Evolutionary conservation across 768 basidiomycete species (phyloP).

Genomic region (Cystofilobasidium bisporidii): DNA sequence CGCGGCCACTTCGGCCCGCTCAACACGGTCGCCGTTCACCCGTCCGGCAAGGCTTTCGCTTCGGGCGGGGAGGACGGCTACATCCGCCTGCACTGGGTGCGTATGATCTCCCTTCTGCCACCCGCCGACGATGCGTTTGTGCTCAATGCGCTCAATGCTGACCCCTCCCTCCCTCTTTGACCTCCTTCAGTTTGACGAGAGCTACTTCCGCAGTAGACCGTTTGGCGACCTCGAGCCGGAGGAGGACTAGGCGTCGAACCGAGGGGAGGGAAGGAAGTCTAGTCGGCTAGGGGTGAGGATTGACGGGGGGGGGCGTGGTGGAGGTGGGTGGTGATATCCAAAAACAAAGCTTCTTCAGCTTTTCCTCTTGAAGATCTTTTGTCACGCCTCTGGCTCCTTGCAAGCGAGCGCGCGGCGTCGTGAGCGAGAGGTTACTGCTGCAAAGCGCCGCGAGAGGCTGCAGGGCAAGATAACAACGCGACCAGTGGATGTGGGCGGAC

Average conservation of each 20-base stretch:
- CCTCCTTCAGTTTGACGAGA: constrained; percentile 75
- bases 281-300: background rate
- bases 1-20: constrained; percentile 51
- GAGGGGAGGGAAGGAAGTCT: background rate
- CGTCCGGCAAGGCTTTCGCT: constrained; percentile 74
- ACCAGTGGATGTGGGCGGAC: too few relatives aligned
- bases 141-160: constrained; percentile 17
- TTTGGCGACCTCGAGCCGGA: constrained; percentile 79
- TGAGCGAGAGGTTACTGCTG: too few relatives aligned
- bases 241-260: constrained; percentile 41
- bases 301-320: background rate
- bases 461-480: too few relatives aligned
- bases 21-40: constrained; percentile 79
- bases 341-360: too few relatives aligned
- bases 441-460: too few relatives aligned
- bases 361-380: too few relatives aligned
- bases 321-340: background rate
- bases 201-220: constrained; percentile 81
- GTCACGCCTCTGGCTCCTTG: background rate
- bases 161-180: background rate
- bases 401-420: too few relatives aligned
- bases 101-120: constrained; percentile 23
- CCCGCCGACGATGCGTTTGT: too few relatives aligned
- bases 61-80: constrained; percentile 97
- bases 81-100: constrained; percentile 40